Evolutionary conservation across 1,284 basidiomycete species (phyloP), one percentile per base, ranked within the genome.

Genomic region (Rhizoctonia solani): DNA sequence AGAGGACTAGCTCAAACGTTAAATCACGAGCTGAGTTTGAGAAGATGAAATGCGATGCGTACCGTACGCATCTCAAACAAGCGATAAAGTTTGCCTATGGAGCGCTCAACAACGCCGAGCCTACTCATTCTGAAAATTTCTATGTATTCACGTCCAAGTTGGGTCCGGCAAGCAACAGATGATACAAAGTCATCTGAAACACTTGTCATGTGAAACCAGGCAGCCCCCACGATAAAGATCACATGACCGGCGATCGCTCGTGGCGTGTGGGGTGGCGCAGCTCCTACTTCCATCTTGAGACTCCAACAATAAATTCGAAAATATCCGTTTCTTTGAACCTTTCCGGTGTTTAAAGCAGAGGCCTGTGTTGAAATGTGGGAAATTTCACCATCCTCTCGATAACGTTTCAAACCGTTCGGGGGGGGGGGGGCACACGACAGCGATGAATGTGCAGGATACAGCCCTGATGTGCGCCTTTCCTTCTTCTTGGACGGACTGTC

Each of bases 211-310:
- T 34, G 32, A 34, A 34, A 34, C 32, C 32, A 34, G 32, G 4
- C 32, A 34, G 11, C 11, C 32, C 4, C 44, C 13, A 25, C n/a
- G 50, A 3, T 27, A 3, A 2, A 34, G 32, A 27, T 63, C 59
- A 63, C 47, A 37, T 63, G 59, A 63, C 49, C 13, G 59, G 11
- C 59, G 59, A 63, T 63, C 59, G 16, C 32, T 49, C 32, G 58
- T 61, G 58, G 58, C 58, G 58, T 27, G 32, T 44, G 19, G 19
- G 59, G 59, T 63, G 59, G 59, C 59, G 59, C 37, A 16, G 25
- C 29, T 53, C 47, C 30, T 16, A 30, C 58, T 46, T 47, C 34
- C 58, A 25, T 25, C 9, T 49, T 23, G 23, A 14, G 21, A 3
- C 46, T 3, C 21, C n/a, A 21, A 16, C 8, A 21, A 21, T 13